Evolutionary conservation across 2,329 filamentous ascomycete genomes (phyloP), one percentile per base, ranked within the genome.

Genomic region (Raffaelea ambrosiae): DNA sequence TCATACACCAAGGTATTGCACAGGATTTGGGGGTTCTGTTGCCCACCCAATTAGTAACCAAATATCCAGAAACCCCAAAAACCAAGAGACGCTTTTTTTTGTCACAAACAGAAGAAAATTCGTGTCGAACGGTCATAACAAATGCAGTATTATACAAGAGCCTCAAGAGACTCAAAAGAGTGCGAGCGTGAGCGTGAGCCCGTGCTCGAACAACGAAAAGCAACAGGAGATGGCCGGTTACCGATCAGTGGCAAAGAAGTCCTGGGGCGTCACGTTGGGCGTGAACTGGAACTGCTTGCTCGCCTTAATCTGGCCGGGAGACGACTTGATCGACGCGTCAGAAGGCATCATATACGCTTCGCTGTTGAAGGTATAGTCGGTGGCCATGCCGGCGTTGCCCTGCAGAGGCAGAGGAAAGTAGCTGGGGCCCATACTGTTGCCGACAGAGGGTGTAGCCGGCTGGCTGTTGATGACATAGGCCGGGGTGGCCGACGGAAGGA

Each of bases 301-400:
- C 51, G 61, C 61, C 1, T 63, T 52, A 13, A 29, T 7, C 29
- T 64, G 63, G 29, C 61, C 58, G 9, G 67, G 66, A 16, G 67
- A 66, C 10, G 63, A 62, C 49, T 57, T 63, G 5, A 60, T 59
- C 22, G 66, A 65, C 23, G 63, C 59, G 41, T 62, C 62, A 26
- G 59, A 54, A 29, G 26, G 7, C 7, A 62, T 59, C 13, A 46
- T 18, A 22, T 66, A 66, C 2, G 69, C 65, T 33, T 70, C 65
- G 39, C 70, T 66, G 5, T 75, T 68, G 66, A 76, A 78, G 54
- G 71, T 70, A 56, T 73, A 77, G 52, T 78, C 73, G 16, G 69
- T 58, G 26, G 54, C 51, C 3, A 57, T 42, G 26, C 7, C 26
- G 7, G 61, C 31, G 58, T 61, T 45, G 59, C 64, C 23, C 57